Evolutionary conservation across 2,329 filamentous ascomycete genomes (phyloP), one percentile per base, ranked within the genome.

Genomic region (Arthrobotrys megalospora): DNA sequence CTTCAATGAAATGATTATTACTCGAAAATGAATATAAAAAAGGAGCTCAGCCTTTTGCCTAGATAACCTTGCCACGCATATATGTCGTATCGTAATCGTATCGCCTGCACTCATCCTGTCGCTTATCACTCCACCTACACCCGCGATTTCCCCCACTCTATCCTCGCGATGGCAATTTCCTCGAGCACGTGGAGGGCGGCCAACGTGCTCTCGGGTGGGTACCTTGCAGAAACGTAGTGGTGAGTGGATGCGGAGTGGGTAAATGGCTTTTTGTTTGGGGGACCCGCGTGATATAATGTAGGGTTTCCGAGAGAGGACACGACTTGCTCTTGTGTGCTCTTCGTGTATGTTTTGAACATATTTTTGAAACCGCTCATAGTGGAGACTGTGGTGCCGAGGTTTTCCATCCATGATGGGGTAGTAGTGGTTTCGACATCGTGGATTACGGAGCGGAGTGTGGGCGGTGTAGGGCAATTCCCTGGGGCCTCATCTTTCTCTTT

Each of bases 161-260:
- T 67, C 50, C 75, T 79, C 11, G 75, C 75, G 53, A 73, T 55
- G 24, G 55, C 60, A 53, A 81, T 78, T 50, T 81, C 80, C 55
- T 77, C 69, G 14, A 80, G 63, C n/a, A 80, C 32, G 69, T 81
- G 62, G 50, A 71, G 34, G 63, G 65, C 60, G 65, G 77, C 45
- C 70, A 76, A 41, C 62, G 65, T 52, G 68, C 67, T 79, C 64
- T 80, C 67, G 21, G 69, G 72, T 41, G 80, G 81, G 70, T 80
- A 81, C 41, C 81, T 75, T 67, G 78, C 79, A 32, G 80, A 81
- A 47, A 82, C 58, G 60, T 81, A 81, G 65, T 76, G 81, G 50
- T 81, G 77, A 21, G 72, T 81, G 16, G 80, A 77, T 58, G 80
- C 80, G 8, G 73, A 77, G 47, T 81, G 80, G 50, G 71, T 66